These are phyloP conservation scores for Baffinella frigidus DNA, from an alignment of 208 protist genomes.

Conservation along the genomic window DNA sequence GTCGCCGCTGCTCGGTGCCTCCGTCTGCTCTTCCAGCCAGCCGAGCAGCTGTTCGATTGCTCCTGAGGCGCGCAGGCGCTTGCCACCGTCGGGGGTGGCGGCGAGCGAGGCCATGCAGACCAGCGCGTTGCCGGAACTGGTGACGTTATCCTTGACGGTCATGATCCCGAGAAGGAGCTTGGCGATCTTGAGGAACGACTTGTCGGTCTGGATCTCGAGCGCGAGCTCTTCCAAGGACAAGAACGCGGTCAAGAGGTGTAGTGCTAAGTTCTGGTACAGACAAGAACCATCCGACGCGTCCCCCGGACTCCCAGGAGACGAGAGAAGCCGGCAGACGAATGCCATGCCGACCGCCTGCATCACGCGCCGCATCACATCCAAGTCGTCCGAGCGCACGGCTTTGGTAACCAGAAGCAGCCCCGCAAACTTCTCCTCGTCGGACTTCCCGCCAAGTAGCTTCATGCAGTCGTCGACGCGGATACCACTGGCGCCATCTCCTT, in stretches of 20 bases:
- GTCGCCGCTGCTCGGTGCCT: no score
- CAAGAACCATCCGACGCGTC: background rate
- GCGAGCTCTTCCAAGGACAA: background rate
- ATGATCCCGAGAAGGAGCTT: background rate
- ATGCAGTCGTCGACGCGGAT: background rate
- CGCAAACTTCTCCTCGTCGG: slow-evolving; percentile 43
- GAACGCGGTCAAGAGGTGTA: background rate
- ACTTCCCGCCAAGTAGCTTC: background rate
- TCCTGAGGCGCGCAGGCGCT: no score
- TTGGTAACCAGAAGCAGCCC: slow-evolving; percentile 34
- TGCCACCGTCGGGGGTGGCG: no score
- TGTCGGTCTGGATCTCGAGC: background rate
- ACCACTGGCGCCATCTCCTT: no score
- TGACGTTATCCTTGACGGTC: background rate
- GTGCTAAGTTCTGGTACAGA: slow-evolving; percentile 2
- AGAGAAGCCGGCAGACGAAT: slow-evolving; percentile 31
- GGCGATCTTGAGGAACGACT: background rate
- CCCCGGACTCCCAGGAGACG: background rate
- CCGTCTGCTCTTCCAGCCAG: no score
- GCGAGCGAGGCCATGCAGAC: background rate
- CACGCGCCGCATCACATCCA: background rate
- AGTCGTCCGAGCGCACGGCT: background rate
- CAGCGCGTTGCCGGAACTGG: background rate
- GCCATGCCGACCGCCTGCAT: background rate
- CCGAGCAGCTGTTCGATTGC: no score